These are phyloP conservation scores for Trichoderma sp. DNA, from an alignment of 2,329 filamentous ascomycete genomes.

Conservation along the genomic window DNA sequence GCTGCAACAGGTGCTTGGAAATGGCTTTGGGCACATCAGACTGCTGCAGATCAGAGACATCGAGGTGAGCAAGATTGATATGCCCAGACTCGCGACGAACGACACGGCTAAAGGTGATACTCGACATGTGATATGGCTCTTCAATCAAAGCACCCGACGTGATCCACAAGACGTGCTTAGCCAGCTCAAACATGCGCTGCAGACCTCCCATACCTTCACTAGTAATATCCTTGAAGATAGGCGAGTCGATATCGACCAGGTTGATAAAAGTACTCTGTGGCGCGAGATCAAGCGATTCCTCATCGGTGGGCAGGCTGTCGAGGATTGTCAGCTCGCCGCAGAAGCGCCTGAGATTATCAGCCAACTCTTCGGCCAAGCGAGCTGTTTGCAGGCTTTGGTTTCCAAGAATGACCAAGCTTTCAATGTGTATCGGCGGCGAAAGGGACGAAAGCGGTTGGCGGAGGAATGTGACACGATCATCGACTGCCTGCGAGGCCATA, in stretches of 20 bases:
- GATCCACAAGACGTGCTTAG: conserved; percentile 23
- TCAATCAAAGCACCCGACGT: conserved; percentile 3
- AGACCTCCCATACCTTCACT: too few relatives aligned
- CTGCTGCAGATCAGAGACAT: conserved; percentile 6
- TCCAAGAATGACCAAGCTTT: background rate
- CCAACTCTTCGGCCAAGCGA: conserved; percentile 17
- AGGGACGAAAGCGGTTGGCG: too few relatives aligned
- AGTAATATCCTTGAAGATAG: too few relatives aligned
- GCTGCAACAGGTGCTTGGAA: conserved; percentile 19
- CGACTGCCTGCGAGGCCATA: background rate
- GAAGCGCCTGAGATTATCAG: conserved; percentile 2
- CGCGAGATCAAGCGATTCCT: background rate
- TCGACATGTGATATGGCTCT: conserved; percentile 18
- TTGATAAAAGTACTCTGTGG: too few relatives aligned
- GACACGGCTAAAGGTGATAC: conserved; percentile 19
- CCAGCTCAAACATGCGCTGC: background rate
- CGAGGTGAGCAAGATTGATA: conserved; percentile 21
- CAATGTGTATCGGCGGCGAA: too few relatives aligned
- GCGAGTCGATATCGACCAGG: too few relatives aligned
- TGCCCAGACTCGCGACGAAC: conserved; percentile 9
- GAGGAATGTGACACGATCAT: too few relatives aligned
- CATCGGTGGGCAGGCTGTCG: conserved; percentile 14
- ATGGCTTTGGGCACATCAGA: conserved; percentile 14
- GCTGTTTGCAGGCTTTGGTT: background rate
- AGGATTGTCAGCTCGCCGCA: conserved; percentile 17